phyloP scores from a whole-genome alignment of 768 basidiomycete genomes.

The Phylloporus sp. region DNA sequence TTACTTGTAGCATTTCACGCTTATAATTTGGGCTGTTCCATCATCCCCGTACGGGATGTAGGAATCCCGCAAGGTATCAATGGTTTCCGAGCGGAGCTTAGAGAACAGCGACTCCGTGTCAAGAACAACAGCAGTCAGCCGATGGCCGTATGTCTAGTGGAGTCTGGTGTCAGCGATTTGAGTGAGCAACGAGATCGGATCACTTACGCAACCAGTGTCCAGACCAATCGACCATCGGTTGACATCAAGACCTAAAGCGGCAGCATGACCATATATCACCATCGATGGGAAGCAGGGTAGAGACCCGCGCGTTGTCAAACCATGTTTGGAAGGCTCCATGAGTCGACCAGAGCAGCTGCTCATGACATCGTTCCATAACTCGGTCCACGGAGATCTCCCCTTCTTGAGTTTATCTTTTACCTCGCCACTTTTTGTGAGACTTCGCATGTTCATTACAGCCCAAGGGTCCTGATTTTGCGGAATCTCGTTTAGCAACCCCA shows the following conservation, averaged over 20 bases:
- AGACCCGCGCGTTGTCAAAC: constrained; percentile 11
- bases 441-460: constrained; percentile 46
- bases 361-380: constrained; percentile 71
- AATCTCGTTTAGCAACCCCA: constrained; percentile 59
- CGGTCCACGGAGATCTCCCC: constrained; percentile 74
- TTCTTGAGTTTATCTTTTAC: constrained; percentile 24
- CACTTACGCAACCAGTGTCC: constrained; percentile 80
- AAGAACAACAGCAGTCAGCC: constrained; percentile 68
- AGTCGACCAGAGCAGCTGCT: constrained; percentile 50
- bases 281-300: constrained; percentile 69
- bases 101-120: constrained; percentile 23
- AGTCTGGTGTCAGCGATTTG: not conserved
- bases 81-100: constrained; percentile 7
- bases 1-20: constrained; percentile 42
- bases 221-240: constrained; percentile 82
- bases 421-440: constrained; percentile 37
- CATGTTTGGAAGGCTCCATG: constrained; percentile 1
- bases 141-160: constrained; percentile 52
- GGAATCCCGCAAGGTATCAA: constrained; percentile 20
- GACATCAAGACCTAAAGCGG: constrained; percentile 73
- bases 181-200: not conserved
- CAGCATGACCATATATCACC: constrained; percentile 87
- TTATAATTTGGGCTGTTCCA: constrained; percentile 46
- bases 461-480: constrained; percentile 78
- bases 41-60: constrained; percentile 56